phyloP scores from a whole-genome alignment of 176 grass and related monocot species.

The Microstegium vimineum region DNA sequence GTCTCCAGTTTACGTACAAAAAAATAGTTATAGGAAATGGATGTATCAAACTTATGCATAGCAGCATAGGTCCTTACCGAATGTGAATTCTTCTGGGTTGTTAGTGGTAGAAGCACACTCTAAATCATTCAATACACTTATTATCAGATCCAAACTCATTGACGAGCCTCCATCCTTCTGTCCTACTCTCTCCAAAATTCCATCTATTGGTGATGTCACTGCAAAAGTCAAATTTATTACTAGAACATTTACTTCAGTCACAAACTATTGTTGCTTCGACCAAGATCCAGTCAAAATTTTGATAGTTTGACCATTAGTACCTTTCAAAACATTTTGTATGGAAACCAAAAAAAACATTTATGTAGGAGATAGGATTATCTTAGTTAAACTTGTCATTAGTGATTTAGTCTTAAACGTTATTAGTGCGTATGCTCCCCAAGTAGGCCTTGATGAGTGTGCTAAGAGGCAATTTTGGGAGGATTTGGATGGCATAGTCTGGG shows the following conservation, averaged over 20 bases:
- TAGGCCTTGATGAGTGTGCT: too few species aligned
- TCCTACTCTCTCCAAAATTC: constrained; percentile 65
- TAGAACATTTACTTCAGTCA: neutral
- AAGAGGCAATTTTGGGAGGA: too few species aligned
- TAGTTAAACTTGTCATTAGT: too few species aligned
- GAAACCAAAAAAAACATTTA: too few species aligned
- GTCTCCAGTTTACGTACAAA: neutral
- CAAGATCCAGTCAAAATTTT: neutral
- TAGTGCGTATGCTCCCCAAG: too few species aligned
- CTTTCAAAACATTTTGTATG: too few species aligned
- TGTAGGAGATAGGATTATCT: too few species aligned
- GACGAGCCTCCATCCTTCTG: constrained; percentile 64
- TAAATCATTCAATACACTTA: constrained; percentile 59
- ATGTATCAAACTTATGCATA: neutral
- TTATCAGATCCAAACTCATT: constrained; percentile 84
- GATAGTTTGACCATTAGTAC: neutral
- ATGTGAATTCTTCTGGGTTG: constrained; percentile 37
- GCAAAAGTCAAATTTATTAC: constrained; percentile 22
- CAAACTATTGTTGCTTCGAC: neutral
- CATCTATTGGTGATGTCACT: constrained; percentile 65
- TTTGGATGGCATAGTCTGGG: too few species aligned
- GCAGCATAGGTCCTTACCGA: constrained; percentile 53
- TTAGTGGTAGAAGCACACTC: constrained; percentile 40
- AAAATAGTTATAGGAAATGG: neutral
- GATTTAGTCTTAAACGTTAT: too few species aligned